Percentiles rank a stretch among this genome's conserved stretches.
Evolutionary conservation across 2,329 filamentous ascomycete genomes (phyloP).

Genomic region (Harringtonia lauricola): DNA sequence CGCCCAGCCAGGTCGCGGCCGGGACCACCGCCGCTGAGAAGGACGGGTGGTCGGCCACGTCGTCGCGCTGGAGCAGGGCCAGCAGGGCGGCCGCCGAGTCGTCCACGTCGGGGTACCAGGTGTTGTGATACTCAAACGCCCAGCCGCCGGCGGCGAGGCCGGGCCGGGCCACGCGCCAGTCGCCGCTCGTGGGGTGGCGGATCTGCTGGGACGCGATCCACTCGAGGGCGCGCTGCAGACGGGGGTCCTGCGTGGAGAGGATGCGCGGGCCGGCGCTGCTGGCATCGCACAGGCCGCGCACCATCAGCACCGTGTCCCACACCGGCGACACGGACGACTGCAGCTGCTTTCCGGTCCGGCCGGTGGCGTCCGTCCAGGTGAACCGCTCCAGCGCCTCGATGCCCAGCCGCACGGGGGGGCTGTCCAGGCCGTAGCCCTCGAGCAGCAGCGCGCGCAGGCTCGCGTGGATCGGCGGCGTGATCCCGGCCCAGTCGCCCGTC

Average conservation of each 20-base stretch:
- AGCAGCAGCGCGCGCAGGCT: conserved; percentile 3
- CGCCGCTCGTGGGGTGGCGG: conserved; percentile 13
- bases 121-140: conserved; percentile 20
- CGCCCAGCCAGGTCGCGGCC: conserved; percentile 17
- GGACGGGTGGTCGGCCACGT: background rate
- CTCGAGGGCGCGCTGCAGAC: conserved; percentile 1
- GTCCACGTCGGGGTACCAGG: conserved; percentile 21
- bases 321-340: conserved; percentile 19
- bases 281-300: conserved; percentile 16
- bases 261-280: background rate
- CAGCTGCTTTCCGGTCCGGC: conserved; percentile 15
- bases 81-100: conserved; percentile 21
- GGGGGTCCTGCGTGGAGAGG: background rate
- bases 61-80: conserved; percentile 16
- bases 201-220: conserved; percentile 17
- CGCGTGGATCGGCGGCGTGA: conserved; percentile 16
- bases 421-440: conserved; percentile 3
- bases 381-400: conserved; percentile 2
- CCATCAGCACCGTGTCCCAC: conserved; percentile 25
- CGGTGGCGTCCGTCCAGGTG: conserved; percentile 10
- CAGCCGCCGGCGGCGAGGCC: conserved; percentile 16
- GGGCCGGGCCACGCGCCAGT: conserved; percentile 18
- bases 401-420: background rate
- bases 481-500: conserved; percentile 17
- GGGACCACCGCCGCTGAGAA: conserved; percentile 1